Evolutionary conservation across 2,329 filamentous ascomycete species (phyloP).

Genomic region (Neonectria magnoliae): DNA sequence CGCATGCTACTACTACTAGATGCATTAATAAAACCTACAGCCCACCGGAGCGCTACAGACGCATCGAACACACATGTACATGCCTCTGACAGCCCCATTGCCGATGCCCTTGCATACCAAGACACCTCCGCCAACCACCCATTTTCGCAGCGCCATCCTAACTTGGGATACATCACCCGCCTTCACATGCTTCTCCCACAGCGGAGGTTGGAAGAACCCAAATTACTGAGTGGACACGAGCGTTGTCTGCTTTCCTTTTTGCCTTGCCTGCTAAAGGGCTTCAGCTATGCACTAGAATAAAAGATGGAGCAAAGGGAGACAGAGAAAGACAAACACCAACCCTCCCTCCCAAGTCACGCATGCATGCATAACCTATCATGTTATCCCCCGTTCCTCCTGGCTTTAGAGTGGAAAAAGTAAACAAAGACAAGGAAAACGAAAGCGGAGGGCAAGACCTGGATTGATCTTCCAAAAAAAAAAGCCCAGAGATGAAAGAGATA

Average conservation of each 20-base stretch:
- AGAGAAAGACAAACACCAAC: background rate
- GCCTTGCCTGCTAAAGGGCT: background rate
- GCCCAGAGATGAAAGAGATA: background rate
- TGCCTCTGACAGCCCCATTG: background rate
- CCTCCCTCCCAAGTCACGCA: background rate
- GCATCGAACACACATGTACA: background rate
- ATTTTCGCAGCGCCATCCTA: background rate
- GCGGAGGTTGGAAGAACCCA: background rate
- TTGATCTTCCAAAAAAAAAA: conserved; percentile 12
- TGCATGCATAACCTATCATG: conserved; percentile 6
- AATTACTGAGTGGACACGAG: background rate
- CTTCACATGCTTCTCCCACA: background rate
- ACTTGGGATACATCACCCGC: background rate
- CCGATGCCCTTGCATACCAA: background rate
- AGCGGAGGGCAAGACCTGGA: conserved; percentile 9
- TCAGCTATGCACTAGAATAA: conserved; percentile 3
- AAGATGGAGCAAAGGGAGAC: background rate
- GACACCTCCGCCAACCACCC: background rate
- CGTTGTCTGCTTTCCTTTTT: background rate
- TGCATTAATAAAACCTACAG: background rate
- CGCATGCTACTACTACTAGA: background rate
- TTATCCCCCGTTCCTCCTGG: conserved; percentile 7
- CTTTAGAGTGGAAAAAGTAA: conserved; percentile 16
- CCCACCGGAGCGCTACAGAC: background rate
- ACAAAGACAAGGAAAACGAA: conserved; percentile 17